Percentiles rank a stretch among this genome's conserved stretches.
phyloP scores from a whole-genome alignment of 2,329 filamentous ascomycete genomes.

The Pyricularia grisea region DNA sequence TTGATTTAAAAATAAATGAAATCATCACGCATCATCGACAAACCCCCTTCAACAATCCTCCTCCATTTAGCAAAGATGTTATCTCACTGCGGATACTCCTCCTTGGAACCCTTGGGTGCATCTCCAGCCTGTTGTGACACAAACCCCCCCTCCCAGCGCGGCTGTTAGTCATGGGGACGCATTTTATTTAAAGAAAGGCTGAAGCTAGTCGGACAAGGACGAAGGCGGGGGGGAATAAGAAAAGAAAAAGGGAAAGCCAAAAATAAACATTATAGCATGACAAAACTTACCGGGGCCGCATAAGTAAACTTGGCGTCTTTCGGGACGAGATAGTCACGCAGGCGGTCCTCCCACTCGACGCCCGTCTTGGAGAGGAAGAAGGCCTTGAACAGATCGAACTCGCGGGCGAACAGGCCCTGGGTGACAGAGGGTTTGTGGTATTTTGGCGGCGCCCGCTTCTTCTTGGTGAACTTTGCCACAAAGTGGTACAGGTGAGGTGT shows the following conservation, averaged over 20 bases:
- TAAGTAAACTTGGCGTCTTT: neutral
- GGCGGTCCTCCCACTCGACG: conserved; percentile 47
- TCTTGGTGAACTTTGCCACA: conserved; percentile 39
- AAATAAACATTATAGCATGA: neutral
- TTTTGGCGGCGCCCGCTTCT: conserved; percentile 23
- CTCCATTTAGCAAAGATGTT: too few species aligned
- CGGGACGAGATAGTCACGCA: neutral
- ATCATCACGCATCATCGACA: neutral
- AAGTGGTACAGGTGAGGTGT: conserved; percentile 52
- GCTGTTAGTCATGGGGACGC: neutral
- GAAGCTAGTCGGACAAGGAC: too few species aligned
- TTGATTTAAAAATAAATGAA: neutral
- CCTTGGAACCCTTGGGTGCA: neutral
- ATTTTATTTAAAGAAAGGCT: too few species aligned
- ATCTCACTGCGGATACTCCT: neutral
- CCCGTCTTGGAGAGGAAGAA: conserved; percentile 52
- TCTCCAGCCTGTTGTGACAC: neutral
- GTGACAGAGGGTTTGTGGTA: conserved; percentile 28
- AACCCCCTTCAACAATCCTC: too few species aligned
- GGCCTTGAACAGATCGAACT: conserved; percentile 39
- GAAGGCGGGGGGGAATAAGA: neutral
- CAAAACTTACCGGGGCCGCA: neutral
- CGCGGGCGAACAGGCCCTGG: conserved; percentile 27
- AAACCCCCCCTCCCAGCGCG: neutral
- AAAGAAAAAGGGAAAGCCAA: neutral